Percentiles rank a stretch among this genome's conserved stretches.
phyloP scores from a whole-genome alignment of 768 basidiomycete species.

The Trametes meyenii region DNA sequence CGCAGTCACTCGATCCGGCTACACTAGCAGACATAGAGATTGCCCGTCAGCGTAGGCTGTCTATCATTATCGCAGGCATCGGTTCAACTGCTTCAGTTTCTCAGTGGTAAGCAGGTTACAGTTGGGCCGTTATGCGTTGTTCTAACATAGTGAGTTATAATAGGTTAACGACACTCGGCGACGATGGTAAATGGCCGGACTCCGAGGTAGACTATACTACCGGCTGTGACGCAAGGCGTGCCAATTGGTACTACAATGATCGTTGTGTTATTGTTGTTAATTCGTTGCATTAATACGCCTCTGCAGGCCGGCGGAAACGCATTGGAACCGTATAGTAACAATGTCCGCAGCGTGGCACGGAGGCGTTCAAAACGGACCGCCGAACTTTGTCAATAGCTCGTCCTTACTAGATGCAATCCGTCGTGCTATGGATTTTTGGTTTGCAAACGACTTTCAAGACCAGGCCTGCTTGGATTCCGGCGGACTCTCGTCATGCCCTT shows the following conservation, averaged over 20 bases:
- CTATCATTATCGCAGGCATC: slow-evolving; percentile 42
- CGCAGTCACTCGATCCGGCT: slow-evolving; percentile 20
- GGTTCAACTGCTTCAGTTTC: neutral
- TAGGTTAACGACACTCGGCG: slow-evolving; percentile 54
- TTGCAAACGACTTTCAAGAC: slow-evolving; percentile 58
- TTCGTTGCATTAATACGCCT: neutral
- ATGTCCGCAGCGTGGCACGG: slow-evolving; percentile 64
- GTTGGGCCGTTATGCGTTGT: neutral
- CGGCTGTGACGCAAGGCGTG: slow-evolving; percentile 62
- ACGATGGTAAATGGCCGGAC: slow-evolving; percentile 54
- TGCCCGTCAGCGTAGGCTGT: slow-evolving; percentile 43
- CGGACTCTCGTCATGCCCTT: slow-evolving; percentile 56
- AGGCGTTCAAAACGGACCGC: slow-evolving; percentile 40
- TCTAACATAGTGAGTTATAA: neutral
- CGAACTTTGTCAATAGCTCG: slow-evolving; percentile 46
- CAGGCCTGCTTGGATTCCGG: slow-evolving; percentile 57
- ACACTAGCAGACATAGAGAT: slow-evolving; percentile 38
- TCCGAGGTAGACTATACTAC: slow-evolving; percentile 59
- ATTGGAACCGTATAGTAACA: slow-evolving; percentile 52
- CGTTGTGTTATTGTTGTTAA: neutral
- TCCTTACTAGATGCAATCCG: slow-evolving; percentile 45
- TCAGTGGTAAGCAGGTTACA: slow-evolving; percentile 2
- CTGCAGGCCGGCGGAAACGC: slow-evolving; percentile 28
- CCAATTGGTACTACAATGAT: slow-evolving; percentile 54
- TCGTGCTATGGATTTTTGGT: slow-evolving; percentile 64